Evolutionary conservation across 805 yeast genomes (phyloP), one percentile per base, ranked within the genome.

Genomic region (Ogataea nakhonphanomensis): DNA sequence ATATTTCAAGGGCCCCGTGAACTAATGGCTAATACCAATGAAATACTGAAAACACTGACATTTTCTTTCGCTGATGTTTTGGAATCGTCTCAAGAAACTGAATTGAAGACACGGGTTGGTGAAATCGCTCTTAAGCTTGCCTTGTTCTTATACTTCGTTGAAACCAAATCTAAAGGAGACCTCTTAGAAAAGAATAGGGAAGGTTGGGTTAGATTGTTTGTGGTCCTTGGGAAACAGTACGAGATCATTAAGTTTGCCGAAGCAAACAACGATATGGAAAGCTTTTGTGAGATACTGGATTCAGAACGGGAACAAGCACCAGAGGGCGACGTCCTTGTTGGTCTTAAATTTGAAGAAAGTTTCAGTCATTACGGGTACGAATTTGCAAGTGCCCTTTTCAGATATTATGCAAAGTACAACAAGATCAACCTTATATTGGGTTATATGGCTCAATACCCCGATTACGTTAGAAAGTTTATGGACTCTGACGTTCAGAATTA

Each of bases 321-420:
- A 8, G 71, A 65, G 11, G 61, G 57, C 20, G 65, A 63, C 21
- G 33, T 25, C 36, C 46, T 34, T 44, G 44, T 30, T 4, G 26
- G 49, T n/a, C 27, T 48, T 5, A 11, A 64, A 46, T 13, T 54
- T 42, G 63, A 33, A 11, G 61, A 64, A 25, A 84, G 74, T 55
- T 78, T 86, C 54, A 71, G 72, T 11, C 69, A 69, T 36, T 85
- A 75, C 59, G 86, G 82, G 1, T 82, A 81, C 52, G 68, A 61
- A 3, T 89, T 89, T 68, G 95, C 95, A 0, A 54, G 68, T 4
- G 71, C 74, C 1, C 66, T 87, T 22, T 89, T 79, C 58, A 67
- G 68, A 14, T 75, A 74, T 57, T 82, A 79, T 50, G 67, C 83
- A 14, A 62, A 68, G 30, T 57, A 71, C 6, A 76, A 76, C 25